A percentile compares a stretch with the other conserved stretches of the same genome.
Conservation (phyloP, 805 yeast species). For the Diddensiella santjacobensis region DNA sequence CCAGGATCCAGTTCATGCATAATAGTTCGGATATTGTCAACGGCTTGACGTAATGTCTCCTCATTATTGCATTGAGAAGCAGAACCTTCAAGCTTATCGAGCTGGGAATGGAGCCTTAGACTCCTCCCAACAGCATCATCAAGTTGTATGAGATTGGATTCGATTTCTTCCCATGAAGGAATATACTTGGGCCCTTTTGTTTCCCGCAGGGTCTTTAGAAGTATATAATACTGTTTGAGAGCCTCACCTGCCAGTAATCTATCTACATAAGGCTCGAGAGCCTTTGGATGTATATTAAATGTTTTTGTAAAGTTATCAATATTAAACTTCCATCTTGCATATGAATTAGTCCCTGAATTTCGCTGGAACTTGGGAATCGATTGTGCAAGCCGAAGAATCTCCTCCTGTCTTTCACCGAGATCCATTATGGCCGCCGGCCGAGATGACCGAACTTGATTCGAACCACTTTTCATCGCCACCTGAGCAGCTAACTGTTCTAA, state of each 20-base stretch:
- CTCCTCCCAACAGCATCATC: slow-evolving; percentile 9
- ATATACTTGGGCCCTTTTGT: slow-evolving; percentile 6
- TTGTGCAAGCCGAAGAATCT: neutral
- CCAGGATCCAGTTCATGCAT: slow-evolving; percentile 12
- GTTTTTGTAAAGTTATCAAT: neutral
- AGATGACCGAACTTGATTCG: neutral
- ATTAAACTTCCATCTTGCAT: neutral
- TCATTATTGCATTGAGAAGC: too few relatives aligned
- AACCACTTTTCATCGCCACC: neutral
- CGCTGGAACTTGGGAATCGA: neutral
- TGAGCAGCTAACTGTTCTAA: neutral
- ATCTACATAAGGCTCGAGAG: slow-evolving; percentile 11
- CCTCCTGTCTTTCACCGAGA: neutral
- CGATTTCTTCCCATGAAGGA: slow-evolving; percentile 12
- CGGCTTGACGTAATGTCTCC: too few relatives aligned
- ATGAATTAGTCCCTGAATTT: neutral
- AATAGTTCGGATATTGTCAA: neutral
- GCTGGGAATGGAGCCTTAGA: neutral
- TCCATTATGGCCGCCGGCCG: neutral
- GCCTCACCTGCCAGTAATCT: slow-evolving; percentile 10
- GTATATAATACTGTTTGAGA: neutral
- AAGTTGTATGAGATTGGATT: neutral
- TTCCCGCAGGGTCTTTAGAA: too few relatives aligned
- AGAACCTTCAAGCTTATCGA: slow-evolving; percentile 6
- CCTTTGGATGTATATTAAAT: neutral